Conservation (phyloP, 768 basidiomycete species). For the Lentinula guzmanii region DNA sequence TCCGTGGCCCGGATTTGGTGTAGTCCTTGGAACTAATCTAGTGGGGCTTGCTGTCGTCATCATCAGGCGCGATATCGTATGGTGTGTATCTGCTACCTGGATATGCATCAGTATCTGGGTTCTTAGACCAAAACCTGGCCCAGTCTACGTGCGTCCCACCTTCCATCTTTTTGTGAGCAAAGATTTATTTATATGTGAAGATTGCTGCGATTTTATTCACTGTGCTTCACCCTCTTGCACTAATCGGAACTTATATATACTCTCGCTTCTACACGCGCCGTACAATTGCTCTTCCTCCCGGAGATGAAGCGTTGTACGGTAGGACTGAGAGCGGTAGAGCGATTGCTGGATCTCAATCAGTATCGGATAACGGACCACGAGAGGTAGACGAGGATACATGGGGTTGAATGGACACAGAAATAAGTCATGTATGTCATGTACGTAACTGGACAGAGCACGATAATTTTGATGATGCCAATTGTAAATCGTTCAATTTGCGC, state of each 20-base stretch:
- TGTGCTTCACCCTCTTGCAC: constrained; percentile 3
- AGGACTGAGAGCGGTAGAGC: neutral
- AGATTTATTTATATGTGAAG: neutral
- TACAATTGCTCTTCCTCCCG: neutral
- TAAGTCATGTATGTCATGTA: neutral
- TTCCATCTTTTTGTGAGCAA: neutral
- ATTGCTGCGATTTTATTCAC: constrained; percentile 5
- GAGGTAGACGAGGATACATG: constrained; percentile 3
- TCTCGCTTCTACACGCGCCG: neutral
- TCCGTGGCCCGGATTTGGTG: constrained; percentile 69
- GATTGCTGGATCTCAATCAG: neutral
- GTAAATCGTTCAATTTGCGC: too few species aligned
- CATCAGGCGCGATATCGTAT: constrained; percentile 62
- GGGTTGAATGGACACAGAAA: neutral
- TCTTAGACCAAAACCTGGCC: constrained; percentile 52
- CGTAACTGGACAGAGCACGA: too few species aligned
- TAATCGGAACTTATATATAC: neutral
- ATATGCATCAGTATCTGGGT: constrained; percentile 62
- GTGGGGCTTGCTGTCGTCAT: constrained; percentile 49
- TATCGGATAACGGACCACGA: neutral
- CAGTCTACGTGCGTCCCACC: constrained; percentile 50
- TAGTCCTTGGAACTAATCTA: constrained; percentile 60
- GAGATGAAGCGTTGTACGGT: constrained; percentile 4
- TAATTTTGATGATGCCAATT: too few species aligned
- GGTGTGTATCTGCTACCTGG: constrained; percentile 74